Base-by-base conservation (phyloP, 495 filamentous ascomycete species). In the Saxophila tyrrhenica region DNA sequence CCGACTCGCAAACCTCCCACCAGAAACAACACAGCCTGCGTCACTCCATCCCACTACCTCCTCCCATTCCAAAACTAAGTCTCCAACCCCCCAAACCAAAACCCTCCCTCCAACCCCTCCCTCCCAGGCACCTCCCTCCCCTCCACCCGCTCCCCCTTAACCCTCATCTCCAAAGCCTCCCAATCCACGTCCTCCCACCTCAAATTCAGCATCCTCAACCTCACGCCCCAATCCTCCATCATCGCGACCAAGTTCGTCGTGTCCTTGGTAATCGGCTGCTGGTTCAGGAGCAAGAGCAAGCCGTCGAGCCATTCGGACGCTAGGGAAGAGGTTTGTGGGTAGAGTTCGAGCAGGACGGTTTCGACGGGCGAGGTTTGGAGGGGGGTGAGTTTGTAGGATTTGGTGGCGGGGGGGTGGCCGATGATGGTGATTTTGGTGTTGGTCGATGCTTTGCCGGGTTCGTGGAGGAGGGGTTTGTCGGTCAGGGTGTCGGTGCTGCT, bases 261-360 rank as follows among this genome's bases (percentile, higher is more conserved):
- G 68, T 97, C 91, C 20, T 86, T 77, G n/a, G 94, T 99, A 67
- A 99, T 95, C 11, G 92, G 92, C 41, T 89, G 82, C 65, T 99
- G 92, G 64, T 89, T 87, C 25, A 99, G 75, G 39, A 99, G 71
- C 89, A 99, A 94, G 22, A 96, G 78, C 48, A 99, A 70, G 0
- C 94, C 94, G 65, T 99, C 94, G 0, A 97, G 72, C 92, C 92
- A 99, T 68, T 99, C 94, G 1, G 90, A 90, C 11, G 92, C 94
- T 21, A 90, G 66, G 55, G 80, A 86, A 61, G 92, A 86, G 25
- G 82, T 84, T 44, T 82, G 73, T 3, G 94, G 89, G 56, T 87
- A 79, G n/a, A 99, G 76, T 8, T 79, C 85, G 45, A 99, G 74
- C 8, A 97, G 77, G 0, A 84, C 74, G 19, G 69, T 64, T 60